Evolutionary conservation across 176 grass and related monocot genomes (phyloP).

Genomic region (Rhynchospora pubera): DNA sequence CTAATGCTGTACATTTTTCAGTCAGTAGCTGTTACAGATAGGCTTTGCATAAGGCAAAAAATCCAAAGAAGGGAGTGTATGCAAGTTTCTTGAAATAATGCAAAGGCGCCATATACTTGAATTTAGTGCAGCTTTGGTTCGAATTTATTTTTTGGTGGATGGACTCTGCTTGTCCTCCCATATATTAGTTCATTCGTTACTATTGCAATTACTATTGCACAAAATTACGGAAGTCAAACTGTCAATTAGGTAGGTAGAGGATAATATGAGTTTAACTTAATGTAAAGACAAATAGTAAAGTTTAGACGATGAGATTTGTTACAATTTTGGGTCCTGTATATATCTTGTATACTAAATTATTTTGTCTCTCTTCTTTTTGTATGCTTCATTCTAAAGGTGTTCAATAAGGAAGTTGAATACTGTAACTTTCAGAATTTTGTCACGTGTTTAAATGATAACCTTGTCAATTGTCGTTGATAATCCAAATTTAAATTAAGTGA

Average conservation of each 20-base stretch:
- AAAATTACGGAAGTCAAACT: neutral
- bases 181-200: slow-evolving; percentile 14
- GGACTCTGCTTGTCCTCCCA: neutral
- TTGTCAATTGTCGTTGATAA: neutral
- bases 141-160: slow-evolving; percentile 1
- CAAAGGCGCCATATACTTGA: neutral
- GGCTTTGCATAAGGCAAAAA: neutral
- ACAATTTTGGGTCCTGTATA: neutral
- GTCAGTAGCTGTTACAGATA: neutral
- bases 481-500: too few relatives aligned
- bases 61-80: neutral
- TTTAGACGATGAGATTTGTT: neutral
- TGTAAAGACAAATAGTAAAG: neutral
- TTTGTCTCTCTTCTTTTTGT: neutral
- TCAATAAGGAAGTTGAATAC: too few relatives aligned
- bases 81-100: neutral
- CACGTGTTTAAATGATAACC: neutral
- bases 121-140: neutral
- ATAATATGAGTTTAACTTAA: neutral
- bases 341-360: neutral
- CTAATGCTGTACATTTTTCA: neutral
- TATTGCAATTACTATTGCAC: neutral
- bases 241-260: neutral
- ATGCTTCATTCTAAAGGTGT: neutral
- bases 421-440: neutral